phyloP scores from a whole-genome alignment of 495 filamentous ascomycete genomes.

The Talaromyces wortmannii region DNA sequence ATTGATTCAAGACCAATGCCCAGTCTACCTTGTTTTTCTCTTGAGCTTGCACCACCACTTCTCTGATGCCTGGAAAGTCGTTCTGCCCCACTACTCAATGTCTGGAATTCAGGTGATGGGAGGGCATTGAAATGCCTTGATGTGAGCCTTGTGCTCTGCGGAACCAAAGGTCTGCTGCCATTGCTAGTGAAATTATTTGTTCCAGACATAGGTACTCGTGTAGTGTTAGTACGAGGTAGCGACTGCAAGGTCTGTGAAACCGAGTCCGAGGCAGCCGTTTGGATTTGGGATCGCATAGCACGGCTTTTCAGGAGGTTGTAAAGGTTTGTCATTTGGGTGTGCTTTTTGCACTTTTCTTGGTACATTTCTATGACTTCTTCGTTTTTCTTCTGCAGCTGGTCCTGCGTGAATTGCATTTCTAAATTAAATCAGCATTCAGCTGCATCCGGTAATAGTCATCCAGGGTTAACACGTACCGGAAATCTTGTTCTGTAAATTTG shows the following conservation, averaged over 20 bases:
- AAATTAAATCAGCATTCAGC: conserved; percentile 1
- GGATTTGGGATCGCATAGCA: conserved; percentile 60
- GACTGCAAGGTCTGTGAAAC: conserved; percentile 50
- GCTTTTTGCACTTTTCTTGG: conserved; percentile 67
- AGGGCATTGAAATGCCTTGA: conserved; percentile 5
- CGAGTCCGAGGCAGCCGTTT: conserved; percentile 62
- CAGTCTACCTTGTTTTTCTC: not conserved
- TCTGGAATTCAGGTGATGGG: not conserved
- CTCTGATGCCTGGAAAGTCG: conserved; percentile 2
- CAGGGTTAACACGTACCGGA: conserved; percentile 24
- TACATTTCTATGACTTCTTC: conserved; percentile 64
- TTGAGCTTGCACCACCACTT: conserved; percentile 5
- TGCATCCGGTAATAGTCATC: not conserved
- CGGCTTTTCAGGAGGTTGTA: conserved; percentile 78
- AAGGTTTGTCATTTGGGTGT: conserved; percentile 73
- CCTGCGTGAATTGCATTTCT: conserved; percentile 63
- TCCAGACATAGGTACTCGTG: not conserved
- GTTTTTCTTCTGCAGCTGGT: conserved; percentile 65
- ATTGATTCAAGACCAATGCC: conserved; percentile 11
- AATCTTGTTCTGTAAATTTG: conserved; percentile 56
- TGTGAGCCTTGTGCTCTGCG: conserved; percentile 58
- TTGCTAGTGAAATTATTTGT: not conserved
- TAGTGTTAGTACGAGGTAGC: conserved; percentile 6
- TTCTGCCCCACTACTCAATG: not conserved
- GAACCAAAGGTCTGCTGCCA: conserved; percentile 58